A percentile compares a stretch with the other conserved stretches of the same genome.
Conservation (phyloP, 768 basidiomycete genomes). For the Termitomyces bulborhizus region DNA sequence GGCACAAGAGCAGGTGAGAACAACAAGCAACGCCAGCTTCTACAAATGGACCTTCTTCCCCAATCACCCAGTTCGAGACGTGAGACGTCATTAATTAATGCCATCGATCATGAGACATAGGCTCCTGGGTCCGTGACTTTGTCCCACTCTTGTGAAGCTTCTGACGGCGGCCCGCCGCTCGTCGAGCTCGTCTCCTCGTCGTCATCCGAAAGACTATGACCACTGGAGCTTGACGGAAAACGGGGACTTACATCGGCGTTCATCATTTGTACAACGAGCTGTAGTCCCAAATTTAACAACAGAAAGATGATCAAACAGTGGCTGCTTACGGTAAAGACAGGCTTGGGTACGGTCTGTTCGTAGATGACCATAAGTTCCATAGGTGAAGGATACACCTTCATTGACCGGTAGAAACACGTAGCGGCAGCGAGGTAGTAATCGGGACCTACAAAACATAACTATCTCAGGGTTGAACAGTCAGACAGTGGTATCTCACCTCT, state of each 20-base stretch:
- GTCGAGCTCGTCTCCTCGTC: constrained; percentile 55
- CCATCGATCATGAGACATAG: constrained; percentile 27
- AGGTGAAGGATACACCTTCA: constrained; percentile 91
- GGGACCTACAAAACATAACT: constrained; percentile 48
- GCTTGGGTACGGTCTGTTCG: constrained; percentile 80
- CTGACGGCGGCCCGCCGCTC: constrained; percentile 69
- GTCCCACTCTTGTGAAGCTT: constrained; percentile 89
- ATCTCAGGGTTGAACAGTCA: not conserved
- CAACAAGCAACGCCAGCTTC: constrained; percentile 12
- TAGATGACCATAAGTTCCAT: constrained; percentile 94
- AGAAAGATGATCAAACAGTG: constrained; percentile 6
- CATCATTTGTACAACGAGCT: constrained; percentile 80
- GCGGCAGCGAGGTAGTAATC: constrained; percentile 75
- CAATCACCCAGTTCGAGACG: constrained; percentile 10
- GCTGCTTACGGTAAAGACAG: constrained; percentile 63
- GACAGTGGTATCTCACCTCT: constrained; percentile 50
- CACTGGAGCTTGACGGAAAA: constrained; percentile 23
- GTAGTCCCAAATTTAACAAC: not conserved
- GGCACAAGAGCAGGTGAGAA: constrained; percentile 7
- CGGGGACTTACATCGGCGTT: constrained; percentile 80
- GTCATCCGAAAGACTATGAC: constrained; percentile 23
- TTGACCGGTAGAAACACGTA: constrained; percentile 86
- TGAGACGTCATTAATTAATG: not conserved
- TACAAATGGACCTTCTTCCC: constrained; percentile 10
- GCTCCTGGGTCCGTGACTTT: constrained; percentile 72